These are phyloP conservation scores for Hymenoscyphus fraxineus DNA, from an alignment of 2,329 filamentous ascomycete species.

Conservation along the genomic window DNA sequence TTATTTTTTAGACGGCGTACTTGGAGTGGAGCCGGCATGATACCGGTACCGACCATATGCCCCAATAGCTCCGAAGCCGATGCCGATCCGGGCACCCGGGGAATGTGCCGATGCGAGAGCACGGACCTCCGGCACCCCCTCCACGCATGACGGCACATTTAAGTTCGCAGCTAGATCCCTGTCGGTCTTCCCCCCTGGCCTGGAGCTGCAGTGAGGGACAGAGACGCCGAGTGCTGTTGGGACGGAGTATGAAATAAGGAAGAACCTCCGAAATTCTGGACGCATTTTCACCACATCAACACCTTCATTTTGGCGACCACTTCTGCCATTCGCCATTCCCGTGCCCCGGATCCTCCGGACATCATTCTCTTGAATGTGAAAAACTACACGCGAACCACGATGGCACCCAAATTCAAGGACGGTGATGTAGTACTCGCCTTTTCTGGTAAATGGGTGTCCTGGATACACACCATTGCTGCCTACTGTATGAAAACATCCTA, in stretches of 20 bases:
- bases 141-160: no score
- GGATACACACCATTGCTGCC: constrained; percentile 77
- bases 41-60: no score
- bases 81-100: no score
- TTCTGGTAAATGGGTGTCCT: constrained; percentile 87
- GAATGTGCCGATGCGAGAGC: no score
- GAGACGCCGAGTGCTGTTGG: no score
- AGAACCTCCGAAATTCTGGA: background rate
- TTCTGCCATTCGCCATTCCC: background rate
- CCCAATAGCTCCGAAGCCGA: no score
- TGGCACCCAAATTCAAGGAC: constrained; percentile 58
- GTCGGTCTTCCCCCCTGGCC: no score
- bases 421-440: constrained; percentile 59
- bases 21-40: no score
- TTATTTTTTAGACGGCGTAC: no score
- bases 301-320: background rate
- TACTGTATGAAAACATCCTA: constrained; percentile 58
- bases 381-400: constrained; percentile 14
- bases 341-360: constrained; percentile 27
- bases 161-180: no score
- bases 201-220: no score
- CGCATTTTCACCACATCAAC: background rate
- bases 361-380: constrained; percentile 32
- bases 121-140: no score
- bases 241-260: background rate